Evolutionary conservation across 768 basidiomycete genomes (phyloP).

Genomic region (Russula sp.): DNA sequence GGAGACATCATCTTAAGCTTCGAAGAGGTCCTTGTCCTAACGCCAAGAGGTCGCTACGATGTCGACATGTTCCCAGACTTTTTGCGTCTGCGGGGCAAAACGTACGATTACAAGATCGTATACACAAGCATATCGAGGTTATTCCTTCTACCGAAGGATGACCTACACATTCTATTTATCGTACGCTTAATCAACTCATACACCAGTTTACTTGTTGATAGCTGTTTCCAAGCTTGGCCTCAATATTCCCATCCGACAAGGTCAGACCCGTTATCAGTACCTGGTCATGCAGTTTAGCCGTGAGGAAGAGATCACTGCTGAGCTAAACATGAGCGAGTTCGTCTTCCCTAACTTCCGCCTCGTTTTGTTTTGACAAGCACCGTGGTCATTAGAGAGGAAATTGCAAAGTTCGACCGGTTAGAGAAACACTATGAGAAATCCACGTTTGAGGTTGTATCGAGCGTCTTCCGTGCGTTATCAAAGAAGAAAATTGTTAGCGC

Average conservation of each 20-base stretch:
- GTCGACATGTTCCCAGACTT: conserved; percentile 98
- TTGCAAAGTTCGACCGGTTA: conserved; percentile 75
- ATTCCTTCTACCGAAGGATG: conserved; percentile 95
- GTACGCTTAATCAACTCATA: conserved; percentile 46
- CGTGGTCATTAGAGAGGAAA: conserved; percentile 56
- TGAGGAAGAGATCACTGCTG: conserved; percentile 95
- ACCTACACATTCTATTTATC: conserved; percentile 92
- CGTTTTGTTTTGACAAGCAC: conserved; percentile 12
- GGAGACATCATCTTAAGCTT: conserved; percentile 94
- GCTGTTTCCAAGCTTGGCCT: conserved; percentile 64
- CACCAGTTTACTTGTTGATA: background rate
- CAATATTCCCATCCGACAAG: conserved; percentile 92
- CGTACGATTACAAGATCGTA: conserved; percentile 97
- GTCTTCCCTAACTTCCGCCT: conserved; percentile 35
- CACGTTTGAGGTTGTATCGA: conserved; percentile 91
- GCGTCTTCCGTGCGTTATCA: conserved; percentile 87
- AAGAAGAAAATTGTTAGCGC: conserved; percentile 90
- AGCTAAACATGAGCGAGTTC: conserved; percentile 89
- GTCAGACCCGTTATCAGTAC: conserved; percentile 97
- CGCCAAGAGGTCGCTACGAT: conserved; percentile 95
- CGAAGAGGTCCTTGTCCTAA: conserved; percentile 90
- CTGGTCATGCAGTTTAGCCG: conserved; percentile 97
- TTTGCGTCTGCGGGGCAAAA: conserved; percentile 93
- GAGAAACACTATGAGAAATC: conserved; percentile 94
- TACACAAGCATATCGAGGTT: conserved; percentile 83